Evolutionary conservation across 1,284 basidiomycete genomes (phyloP), one percentile per base, ranked within the genome.

Genomic region (Clitocybe nebularis): DNA sequence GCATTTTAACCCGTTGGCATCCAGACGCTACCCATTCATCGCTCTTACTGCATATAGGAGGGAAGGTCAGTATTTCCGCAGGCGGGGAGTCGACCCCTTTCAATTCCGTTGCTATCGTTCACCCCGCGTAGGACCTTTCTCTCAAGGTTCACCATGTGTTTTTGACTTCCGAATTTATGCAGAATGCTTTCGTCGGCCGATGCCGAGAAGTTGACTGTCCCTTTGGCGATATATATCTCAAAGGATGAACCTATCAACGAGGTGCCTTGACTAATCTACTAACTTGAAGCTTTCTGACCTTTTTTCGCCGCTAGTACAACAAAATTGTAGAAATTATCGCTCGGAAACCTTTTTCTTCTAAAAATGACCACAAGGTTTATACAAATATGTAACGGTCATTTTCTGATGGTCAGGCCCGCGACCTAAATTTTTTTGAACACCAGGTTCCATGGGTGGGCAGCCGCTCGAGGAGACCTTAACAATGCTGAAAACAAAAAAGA

Each of bases 381-480:
- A 48, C 62, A 2, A 68, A 73, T 44, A 76, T 77, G 75, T 76
- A 50, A 41, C n/a, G n/a, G n/a, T n/a, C n/a, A n/a, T n/a, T n/a
- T n/a, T n/a, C n/a, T n/a, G n/a, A n/a, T n/a, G n/a, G n/a, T n/a
- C n/a, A n/a, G n/a, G n/a, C n/a, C n/a, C n/a, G n/a, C n/a, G n/a
- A n/a, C n/a, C n/a, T n/a, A n/a, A n/a, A n/a, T n/a, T n/a, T 16
- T 36, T 22, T 25, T 58, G 4, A 43, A 20, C n/a, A 8, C 1
- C 45, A 81, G 78, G 60, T 77, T 79, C 63, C 84, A 86, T 56
- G 84, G 83, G 28, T 86, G 81, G 73, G 84, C 83, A 3, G 83
- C 81, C 5, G 84, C 84, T 2, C 73, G 84, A 36, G 84, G 76
- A 1, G 65, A 87, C 56, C 66, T 87, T 37, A 69, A 75, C 33